phyloP scores from a whole-genome alignment of 1,284 basidiomycete genomes.

The Blastosporella zonata region DNA sequence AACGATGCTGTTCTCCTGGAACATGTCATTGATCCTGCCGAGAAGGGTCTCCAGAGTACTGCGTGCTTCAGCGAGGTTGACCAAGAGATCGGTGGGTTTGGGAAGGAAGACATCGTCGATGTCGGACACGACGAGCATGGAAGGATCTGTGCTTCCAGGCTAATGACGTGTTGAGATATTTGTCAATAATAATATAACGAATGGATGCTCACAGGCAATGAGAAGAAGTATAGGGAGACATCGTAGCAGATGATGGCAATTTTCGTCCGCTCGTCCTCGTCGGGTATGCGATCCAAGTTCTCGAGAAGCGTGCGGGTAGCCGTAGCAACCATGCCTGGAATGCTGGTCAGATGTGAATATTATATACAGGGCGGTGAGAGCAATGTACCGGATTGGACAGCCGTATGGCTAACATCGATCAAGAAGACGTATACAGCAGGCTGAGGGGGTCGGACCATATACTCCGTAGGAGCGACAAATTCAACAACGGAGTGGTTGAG shows the following conservation, averaged over 20 bases:
- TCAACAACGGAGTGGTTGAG: slow-evolving; percentile 94
- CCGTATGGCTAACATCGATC: slow-evolving; percentile 93
- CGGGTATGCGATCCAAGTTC: slow-evolving; percentile 92
- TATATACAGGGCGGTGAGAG: not conserved
- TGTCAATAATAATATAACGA: slow-evolving; percentile 4
- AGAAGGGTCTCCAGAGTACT: slow-evolving; percentile 83
- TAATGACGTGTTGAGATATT: slow-evolving; percentile 26
- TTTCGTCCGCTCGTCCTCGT: slow-evolving; percentile 92
- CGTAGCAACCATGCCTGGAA: slow-evolving; percentile 92
- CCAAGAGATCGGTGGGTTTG: slow-evolving; percentile 92
- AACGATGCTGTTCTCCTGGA: slow-evolving; percentile 87
- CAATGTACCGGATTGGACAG: slow-evolving; percentile 76
- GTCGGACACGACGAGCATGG: slow-evolving; percentile 97
- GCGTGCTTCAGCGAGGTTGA: slow-evolving; percentile 89
- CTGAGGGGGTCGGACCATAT: slow-evolving; percentile 98
- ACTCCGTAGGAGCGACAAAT: slow-evolving; percentile 97
- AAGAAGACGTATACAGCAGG: slow-evolving; percentile 97
- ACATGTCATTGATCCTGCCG: slow-evolving; percentile 90
- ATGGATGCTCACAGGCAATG: slow-evolving; percentile 59
- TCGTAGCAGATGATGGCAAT: slow-evolving; percentile 94
- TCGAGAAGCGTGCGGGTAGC: slow-evolving; percentile 95
- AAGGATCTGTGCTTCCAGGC: slow-evolving; percentile 82
- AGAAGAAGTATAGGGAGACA: slow-evolving; percentile 95
- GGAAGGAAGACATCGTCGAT: slow-evolving; percentile 97
- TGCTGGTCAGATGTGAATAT: slow-evolving; percentile 1